These are phyloP conservation scores for Ogataea nitratoaversa DNA, from an alignment of 805 yeast genomes.

Conservation along the genomic window DNA sequence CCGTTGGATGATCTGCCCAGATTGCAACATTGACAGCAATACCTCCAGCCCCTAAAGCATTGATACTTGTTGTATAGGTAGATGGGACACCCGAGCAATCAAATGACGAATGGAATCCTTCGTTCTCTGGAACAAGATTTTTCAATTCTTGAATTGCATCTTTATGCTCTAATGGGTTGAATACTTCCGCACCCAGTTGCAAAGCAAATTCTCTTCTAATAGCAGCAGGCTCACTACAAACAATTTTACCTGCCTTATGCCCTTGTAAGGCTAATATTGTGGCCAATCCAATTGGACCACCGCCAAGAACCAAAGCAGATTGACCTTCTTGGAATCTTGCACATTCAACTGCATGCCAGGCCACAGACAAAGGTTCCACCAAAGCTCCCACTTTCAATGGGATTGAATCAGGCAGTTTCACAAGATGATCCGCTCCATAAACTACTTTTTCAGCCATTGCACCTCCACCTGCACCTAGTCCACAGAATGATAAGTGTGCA, in stretches of 20 bases:
- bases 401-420: conserved; percentile 26
- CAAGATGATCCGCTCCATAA: conserved; percentile 32
- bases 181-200: conserved; percentile 41
- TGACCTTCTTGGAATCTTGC: conserved; percentile 41
- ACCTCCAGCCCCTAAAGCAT: conserved; percentile 49
- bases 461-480: conserved; percentile 49
- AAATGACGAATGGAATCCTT: conserved; percentile 46
- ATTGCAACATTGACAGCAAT: conserved; percentile 61
- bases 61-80: conserved; percentile 49
- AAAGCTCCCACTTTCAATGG: conserved; percentile 42
- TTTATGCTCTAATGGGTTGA: conserved; percentile 45
- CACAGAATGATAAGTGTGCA: conserved; percentile 38
- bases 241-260: conserved; percentile 42
- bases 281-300: conserved; percentile 61
- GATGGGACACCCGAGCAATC: conserved; percentile 54
- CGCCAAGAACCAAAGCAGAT: conserved; percentile 48
- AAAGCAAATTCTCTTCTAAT: conserved; percentile 59
- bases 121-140: conserved; percentile 35
- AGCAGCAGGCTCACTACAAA: conserved; percentile 56
- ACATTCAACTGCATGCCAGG: conserved; percentile 55
- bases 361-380: conserved; percentile 54
- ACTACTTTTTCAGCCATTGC: conserved; percentile 39
- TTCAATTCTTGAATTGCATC: conserved; percentile 35
- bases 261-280: conserved; percentile 49
- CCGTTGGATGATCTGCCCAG: conserved; percentile 51